A percentile compares a stretch with the other conserved stretches of the same genome.
phyloP scores from a whole-genome alignment of 2,329 filamentous ascomycete genomes.

The Pseudogymnoascus sp. region DNA sequence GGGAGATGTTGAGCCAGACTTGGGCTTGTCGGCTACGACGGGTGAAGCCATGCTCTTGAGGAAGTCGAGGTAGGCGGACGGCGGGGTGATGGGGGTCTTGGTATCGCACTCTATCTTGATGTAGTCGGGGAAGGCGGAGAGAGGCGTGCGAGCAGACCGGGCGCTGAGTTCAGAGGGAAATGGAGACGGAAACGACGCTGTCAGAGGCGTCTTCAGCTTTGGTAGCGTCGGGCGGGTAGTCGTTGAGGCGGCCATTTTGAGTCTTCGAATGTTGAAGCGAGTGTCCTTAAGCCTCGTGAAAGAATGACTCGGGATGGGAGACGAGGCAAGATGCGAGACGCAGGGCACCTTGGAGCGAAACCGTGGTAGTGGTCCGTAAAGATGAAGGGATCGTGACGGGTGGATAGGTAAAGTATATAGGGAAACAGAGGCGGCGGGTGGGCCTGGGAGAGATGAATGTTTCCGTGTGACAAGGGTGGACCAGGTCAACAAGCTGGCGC shows the following conservation, averaged over 20 bases:
- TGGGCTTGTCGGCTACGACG: constrained; percentile 24
- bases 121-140: constrained; percentile 51
- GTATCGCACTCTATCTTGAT: constrained; percentile 63
- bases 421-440: constrained; percentile 1
- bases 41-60: constrained; percentile 64
- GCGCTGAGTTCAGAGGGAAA: constrained; percentile 53
- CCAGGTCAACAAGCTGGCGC: background rate
- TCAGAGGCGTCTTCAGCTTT: constrained; percentile 55
- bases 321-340: background rate
- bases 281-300: background rate
- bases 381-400: background rate
- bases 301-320: background rate
- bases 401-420: constrained; percentile 1
- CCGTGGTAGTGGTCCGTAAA: background rate
- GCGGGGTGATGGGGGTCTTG: constrained; percentile 85
- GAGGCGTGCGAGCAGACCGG: constrained; percentile 59
- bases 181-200: constrained; percentile 51
- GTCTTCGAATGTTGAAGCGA: background rate
- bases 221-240: constrained; percentile 44
- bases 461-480: background rate
- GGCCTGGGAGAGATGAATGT: background rate
- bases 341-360: constrained; percentile 6
- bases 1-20: constrained; percentile 41
- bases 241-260: background rate
- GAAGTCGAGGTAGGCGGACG: constrained; percentile 85